These are phyloP conservation scores for Trichoderma breve DNA, from an alignment of 2,329 filamentous ascomycete genomes.

Conservation along the genomic window DNA sequence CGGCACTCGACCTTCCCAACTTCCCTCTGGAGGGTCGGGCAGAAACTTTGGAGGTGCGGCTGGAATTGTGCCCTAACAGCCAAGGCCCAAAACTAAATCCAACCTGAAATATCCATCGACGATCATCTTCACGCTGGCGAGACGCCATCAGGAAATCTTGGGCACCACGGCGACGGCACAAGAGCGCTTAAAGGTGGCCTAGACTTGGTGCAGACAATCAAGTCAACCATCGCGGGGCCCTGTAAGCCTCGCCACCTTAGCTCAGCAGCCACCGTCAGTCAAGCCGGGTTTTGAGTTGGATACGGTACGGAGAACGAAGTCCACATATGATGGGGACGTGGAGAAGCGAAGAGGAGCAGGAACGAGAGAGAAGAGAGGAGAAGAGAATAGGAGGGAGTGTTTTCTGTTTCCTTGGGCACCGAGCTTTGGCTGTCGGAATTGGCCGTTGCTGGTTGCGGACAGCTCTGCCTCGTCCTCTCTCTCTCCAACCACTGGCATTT, in stretches of 20 bases:
- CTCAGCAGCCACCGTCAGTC: conserved; percentile 14
- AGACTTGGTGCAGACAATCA: neutral
- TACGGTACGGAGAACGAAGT: neutral
- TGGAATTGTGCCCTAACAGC: conserved; percentile 3
- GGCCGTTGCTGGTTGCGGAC: neutral
- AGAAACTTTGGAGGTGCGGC: conserved; percentile 17
- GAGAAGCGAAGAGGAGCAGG: neutral
- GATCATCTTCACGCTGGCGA: neutral
- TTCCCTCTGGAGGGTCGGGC: conserved; percentile 3
- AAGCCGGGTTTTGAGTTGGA: neutral
- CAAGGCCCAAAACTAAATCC: neutral
- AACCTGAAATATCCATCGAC: neutral
- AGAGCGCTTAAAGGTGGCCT: neutral
- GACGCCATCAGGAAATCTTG: neutral
- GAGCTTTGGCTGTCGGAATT: neutral
- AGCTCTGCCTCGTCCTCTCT: neutral
- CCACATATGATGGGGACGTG: neutral
- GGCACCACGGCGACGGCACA: neutral
- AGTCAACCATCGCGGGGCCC: neutral
- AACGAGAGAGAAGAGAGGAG: neutral
- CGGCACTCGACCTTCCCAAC: neutral
- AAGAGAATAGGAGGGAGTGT: neutral
- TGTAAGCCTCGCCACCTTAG: conserved; percentile 16
- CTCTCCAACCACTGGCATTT: neutral
- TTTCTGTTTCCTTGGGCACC: neutral